Percentiles rank a stretch among this genome's conserved stretches.
Conservation (phyloP, 495 filamentous ascomycete genomes). For the Opeltia flavorubescens region DNA sequence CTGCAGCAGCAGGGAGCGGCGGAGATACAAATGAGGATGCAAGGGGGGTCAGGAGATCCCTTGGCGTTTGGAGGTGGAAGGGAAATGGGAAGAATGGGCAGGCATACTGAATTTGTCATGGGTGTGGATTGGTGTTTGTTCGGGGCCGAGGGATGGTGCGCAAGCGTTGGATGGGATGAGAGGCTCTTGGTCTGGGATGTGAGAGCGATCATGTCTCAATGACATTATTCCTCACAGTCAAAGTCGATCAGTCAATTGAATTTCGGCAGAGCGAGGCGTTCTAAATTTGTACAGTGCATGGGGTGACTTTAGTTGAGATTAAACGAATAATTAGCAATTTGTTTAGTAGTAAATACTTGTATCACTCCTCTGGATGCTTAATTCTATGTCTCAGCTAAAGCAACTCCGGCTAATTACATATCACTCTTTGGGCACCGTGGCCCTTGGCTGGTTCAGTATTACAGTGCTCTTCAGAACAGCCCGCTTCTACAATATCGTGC, state of each 20-base stretch:
- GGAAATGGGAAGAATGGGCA: constrained; percentile 75
- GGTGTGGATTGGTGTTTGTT: constrained; percentile 98
- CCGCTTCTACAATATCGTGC: no score
- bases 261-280: not conserved
- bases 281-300: not conserved
- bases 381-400: no score
- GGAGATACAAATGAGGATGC: not conserved
- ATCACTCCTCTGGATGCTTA: no score
- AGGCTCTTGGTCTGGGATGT: constrained; percentile 85
- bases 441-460: no score
- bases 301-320: no score
- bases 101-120: constrained; percentile 92
- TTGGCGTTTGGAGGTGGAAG: constrained; percentile 34
- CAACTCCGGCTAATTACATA: no score
- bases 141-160: constrained; percentile 88
- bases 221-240: not conserved
- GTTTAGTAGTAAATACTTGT: no score
- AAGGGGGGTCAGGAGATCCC: not conserved
- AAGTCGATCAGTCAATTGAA: no score
- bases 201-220: constrained; percentile 40
- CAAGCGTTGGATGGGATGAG: constrained; percentile 88
- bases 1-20: not conserved
- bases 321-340: not conserved
- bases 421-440: no score
- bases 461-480: no score